Percentiles rank a stretch among this genome's conserved stretches.
phyloP scores from a whole-genome alignment of 208 protist genomes.

The Borovskyia barvae region DNA sequence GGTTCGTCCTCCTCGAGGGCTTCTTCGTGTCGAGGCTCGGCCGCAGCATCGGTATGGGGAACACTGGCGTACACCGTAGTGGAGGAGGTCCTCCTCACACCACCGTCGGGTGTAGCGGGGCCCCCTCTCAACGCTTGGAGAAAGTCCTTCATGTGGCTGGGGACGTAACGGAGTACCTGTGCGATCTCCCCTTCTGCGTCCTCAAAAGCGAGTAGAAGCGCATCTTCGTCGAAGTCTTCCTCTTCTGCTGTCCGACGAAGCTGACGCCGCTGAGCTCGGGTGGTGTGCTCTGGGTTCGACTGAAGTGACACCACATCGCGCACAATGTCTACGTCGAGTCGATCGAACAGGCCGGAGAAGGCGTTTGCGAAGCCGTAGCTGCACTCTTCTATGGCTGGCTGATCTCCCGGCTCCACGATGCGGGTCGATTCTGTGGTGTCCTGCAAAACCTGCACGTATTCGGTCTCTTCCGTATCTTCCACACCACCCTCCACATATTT shows the following conservation, averaged over 20 bases:
- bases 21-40: constrained; percentile 3
- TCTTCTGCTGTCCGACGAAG: constrained; percentile 49
- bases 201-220: constrained; percentile 61
- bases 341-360: constrained; percentile 73
- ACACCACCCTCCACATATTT: constrained; percentile 17
- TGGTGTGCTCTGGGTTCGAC: constrained; percentile 50
- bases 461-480: constrained; percentile 57
- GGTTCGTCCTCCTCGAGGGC: constrained; percentile 57
- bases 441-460: constrained; percentile 67
- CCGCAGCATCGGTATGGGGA: neutral
- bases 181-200: constrained; percentile 73
- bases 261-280: constrained; percentile 40
- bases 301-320: constrained; percentile 60
- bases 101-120: neutral
- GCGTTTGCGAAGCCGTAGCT: constrained; percentile 82
- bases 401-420: neutral
- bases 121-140: constrained; percentile 32
- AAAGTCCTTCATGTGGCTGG: constrained; percentile 57
- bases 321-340: constrained; percentile 52
- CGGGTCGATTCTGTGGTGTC: neutral
- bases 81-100: neutral
- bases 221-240: constrained; percentile 70
- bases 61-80: constrained; percentile 16
- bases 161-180: constrained; percentile 60
- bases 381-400: constrained; percentile 5